Base-by-base conservation (phyloP, 805 yeast genomes). In the Metschnikowia amazonensis region DNA sequence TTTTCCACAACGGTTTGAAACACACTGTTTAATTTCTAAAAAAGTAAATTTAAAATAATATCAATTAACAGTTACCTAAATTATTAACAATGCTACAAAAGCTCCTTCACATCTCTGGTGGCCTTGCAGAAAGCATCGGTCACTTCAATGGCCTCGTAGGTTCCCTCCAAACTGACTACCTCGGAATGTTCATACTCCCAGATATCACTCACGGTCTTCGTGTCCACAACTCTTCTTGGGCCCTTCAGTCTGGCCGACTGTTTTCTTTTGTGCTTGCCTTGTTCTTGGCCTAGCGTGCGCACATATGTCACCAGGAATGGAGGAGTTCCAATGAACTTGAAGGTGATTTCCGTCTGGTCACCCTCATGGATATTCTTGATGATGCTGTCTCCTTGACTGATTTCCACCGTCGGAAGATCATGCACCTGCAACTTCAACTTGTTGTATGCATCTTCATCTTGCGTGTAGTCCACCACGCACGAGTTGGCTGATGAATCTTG, bases 291-390 rank as follows among this genome's bases (percentile, higher is more conserved):
- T 44, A 79, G 77, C 5, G 86, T 82, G 60, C 98, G 77, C 7
- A 85, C 85, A 60, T 90, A 94, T 1, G 90, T 86, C 52, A 94
- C 74, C 33, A 82, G 71, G 69, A 92, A 94, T 10, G 99, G 99
- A 9, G 98, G 96, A 0, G 82, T 78, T 13, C 99, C 99, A 28
- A 78, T 77, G 58, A 94, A 86, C 17, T 80, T 76, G 66, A 94
- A 92, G 2, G 77, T 77, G 39, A 94, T 81, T 60, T 89, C 96
- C 1, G 95, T 90, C 58, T 86, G 87, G 53, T 94, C 99, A 38
- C 98, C 99, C 60, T 89, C 95, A 58, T 89, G 95, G 35, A 94
- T 86, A 62, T 88, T 92, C 58, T 83, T 90, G 45, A 83, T 79
- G 7, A 82, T 67, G 14, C 79, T 69, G 46, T 80, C 83, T n/a